Conservation (phyloP, 495 filamentous ascomycete genomes). For the Pyrenopolyporus hunteri region DNA sequence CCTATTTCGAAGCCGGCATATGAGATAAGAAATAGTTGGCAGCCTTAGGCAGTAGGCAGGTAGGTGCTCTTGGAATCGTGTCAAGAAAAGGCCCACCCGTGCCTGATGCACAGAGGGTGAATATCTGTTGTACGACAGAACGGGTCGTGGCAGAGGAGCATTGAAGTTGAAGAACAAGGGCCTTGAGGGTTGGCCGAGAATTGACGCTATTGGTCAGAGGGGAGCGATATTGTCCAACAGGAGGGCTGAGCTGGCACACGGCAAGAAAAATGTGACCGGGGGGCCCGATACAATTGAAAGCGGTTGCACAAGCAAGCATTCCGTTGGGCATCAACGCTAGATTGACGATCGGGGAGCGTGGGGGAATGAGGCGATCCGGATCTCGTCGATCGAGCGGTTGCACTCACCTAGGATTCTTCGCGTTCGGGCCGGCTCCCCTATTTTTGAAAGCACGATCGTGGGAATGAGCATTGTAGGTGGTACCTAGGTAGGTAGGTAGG, state of each 20-base stretch:
- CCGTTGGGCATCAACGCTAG: slow-evolving; percentile 38
- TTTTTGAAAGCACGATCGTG: slow-evolving; percentile 7
- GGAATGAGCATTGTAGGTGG: slow-evolving; percentile 15
- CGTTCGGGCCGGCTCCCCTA: slow-evolving; percentile 13
- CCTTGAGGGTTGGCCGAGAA: slow-evolving; percentile 14
- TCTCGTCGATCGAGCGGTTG: slow-evolving; percentile 15
- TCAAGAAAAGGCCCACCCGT: slow-evolving; percentile 26
- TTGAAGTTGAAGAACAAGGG: slow-evolving; percentile 6
- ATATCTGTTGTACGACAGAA: slow-evolving; percentile 37
- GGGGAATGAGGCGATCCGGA: slow-evolving; percentile 24
- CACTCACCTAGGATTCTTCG: slow-evolving; percentile 16
- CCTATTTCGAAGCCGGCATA: slow-evolving; percentile 1
- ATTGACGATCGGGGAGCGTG: slow-evolving; percentile 31
- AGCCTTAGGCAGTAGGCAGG: not conserved
- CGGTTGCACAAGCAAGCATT: slow-evolving; percentile 19
- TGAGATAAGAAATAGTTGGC: slow-evolving; percentile 11
- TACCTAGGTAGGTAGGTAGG: not conserved
- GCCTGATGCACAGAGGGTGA: slow-evolving; percentile 31
- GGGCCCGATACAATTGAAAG: slow-evolving; percentile 29
- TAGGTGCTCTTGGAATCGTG: slow-evolving; percentile 7
- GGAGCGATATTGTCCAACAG: slow-evolving; percentile 23
- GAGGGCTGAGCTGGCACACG: slow-evolving; percentile 33
- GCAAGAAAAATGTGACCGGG: slow-evolving; percentile 15
- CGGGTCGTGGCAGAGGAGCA: slow-evolving; percentile 29
- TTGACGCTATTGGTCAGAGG: slow-evolving; percentile 18